Percentiles rank a stretch among this genome's conserved stretches.
phyloP scores from a whole-genome alignment of 768 basidiomycete genomes.

The Boletus vermiculosoides region DNA sequence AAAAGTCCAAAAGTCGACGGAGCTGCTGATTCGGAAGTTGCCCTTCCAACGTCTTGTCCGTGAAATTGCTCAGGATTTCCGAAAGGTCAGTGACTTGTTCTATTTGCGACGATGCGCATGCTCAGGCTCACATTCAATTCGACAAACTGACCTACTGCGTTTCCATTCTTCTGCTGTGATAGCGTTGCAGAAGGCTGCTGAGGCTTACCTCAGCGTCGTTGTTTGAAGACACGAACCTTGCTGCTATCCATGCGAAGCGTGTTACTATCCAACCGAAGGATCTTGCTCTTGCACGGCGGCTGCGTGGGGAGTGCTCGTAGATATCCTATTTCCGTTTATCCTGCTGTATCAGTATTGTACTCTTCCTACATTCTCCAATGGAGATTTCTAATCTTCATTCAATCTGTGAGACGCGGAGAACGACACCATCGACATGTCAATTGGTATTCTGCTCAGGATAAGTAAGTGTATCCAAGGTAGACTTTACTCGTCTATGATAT shows the following conservation, averaged over 20 bases:
- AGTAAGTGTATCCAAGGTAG: no score
- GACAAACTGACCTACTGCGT: no score
- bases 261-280: conserved; percentile 87
- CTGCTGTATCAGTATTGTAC: no score
- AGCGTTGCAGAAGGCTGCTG: conserved; percentile 84
- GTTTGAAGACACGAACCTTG: conserved; percentile 81
- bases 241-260: conserved; percentile 85
- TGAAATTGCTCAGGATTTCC: conserved; percentile 91
- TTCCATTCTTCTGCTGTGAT: conserved; percentile 81
- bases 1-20: no score
- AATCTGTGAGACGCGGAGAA: no score
- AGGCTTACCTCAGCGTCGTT: conserved; percentile 77
- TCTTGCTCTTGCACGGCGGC: conserved; percentile 72
- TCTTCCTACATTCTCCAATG: no score
- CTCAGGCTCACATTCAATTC: background rate
- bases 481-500: conserved; percentile 15
- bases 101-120: background rate
- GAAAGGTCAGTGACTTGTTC: conserved; percentile 55
- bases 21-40: no score
- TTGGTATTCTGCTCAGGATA: no score
- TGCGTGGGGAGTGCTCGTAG: conserved; percentile 24
- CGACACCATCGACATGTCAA: no score
- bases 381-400: no score
- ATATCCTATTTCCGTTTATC: no score
- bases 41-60: no score